A percentile compares a stretch with the other conserved stretches of the same genome.
phyloP scores from a whole-genome alignment of 176 grass and related monocot species.

The Stipa capillata region DNA sequence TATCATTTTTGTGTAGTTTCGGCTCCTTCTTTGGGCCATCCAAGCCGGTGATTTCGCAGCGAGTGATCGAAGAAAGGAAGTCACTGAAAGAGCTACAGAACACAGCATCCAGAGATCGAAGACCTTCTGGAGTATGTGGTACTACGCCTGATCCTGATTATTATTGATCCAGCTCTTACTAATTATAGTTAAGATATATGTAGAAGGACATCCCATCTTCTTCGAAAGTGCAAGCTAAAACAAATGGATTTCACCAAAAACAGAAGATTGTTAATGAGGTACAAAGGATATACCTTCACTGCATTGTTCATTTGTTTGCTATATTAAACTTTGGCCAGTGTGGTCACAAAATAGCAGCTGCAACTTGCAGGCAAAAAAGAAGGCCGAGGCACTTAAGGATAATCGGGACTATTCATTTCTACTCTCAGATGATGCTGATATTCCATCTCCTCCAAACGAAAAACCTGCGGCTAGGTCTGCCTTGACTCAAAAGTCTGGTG shows the following conservation, averaged over 20 bases:
- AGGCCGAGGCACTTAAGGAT: slow-evolving; percentile 81
- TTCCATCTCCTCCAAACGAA: slow-evolving; percentile 45
- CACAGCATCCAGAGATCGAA: slow-evolving; percentile 23
- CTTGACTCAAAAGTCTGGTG: slow-evolving; percentile 47
- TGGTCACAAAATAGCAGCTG: slow-evolving; percentile 33
- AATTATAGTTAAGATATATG: slow-evolving; percentile 15
- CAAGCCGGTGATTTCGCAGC: slow-evolving; percentile 66
- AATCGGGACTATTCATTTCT: slow-evolving; percentile 90
- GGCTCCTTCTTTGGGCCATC: slow-evolving; percentile 98
- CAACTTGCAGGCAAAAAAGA: slow-evolving; percentile 67
- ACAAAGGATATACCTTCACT: slow-evolving; percentile 20
- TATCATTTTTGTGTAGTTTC: slow-evolving; percentile 52
- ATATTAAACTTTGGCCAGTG: slow-evolving; percentile 9
- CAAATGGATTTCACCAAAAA: slow-evolving; percentile 43
- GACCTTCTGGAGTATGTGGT: slow-evolving; percentile 33
- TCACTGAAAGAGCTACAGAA: slow-evolving; percentile 67
- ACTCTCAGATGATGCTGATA: slow-evolving; percentile 79
- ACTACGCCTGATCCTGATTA: not conserved
- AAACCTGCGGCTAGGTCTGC: slow-evolving; percentile 34
- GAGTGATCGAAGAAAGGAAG: slow-evolving; percentile 90
- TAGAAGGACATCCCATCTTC: slow-evolving; percentile 50
- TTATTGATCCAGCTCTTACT: not conserved
- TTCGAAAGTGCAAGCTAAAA: slow-evolving; percentile 40
- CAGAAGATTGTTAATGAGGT: slow-evolving; percentile 79
- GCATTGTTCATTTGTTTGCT: slow-evolving; percentile 20